Evolutionary conservation across 208 protist species (phyloP).

Genomic region (Leishmania tropica): DNA sequence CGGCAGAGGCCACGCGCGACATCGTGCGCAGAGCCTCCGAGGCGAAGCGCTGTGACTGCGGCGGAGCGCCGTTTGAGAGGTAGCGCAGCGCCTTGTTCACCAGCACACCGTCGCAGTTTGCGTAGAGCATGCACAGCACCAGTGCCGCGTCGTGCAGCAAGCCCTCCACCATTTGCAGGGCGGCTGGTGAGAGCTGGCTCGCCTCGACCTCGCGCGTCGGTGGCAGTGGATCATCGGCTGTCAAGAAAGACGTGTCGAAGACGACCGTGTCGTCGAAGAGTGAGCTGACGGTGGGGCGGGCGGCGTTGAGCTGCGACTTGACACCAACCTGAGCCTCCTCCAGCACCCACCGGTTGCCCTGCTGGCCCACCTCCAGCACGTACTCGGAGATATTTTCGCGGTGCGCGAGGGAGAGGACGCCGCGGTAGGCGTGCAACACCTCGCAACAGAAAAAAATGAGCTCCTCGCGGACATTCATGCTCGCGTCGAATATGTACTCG

Average conservation of each 20-base stretch:
- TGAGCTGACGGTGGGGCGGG: conserved; percentile 79
- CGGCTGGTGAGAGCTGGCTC: conserved; percentile 22
- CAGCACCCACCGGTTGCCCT: conserved; percentile 50
- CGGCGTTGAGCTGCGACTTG: conserved; percentile 73
- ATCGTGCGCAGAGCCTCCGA: conserved; percentile 81
- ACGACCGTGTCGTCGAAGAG: conserved; percentile 73
- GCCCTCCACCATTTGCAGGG: conserved; percentile 47
- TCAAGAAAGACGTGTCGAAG: conserved; percentile 61
- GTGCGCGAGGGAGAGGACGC: conserved; percentile 26
- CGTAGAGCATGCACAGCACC: conserved; percentile 73
- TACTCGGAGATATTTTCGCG: conserved; percentile 53
- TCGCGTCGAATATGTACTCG: conserved; percentile 80
- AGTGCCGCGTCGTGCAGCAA: conserved; percentile 84
- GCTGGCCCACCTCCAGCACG: conserved; percentile 47
- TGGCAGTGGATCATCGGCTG: conserved; percentile 52
- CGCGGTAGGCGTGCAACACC: conserved; percentile 74
- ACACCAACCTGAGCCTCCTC: conserved; percentile 79
- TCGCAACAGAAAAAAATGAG: conserved; percentile 83
- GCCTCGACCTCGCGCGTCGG: conserved; percentile 26
- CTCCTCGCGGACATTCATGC: conserved; percentile 87
- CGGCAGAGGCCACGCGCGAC: conserved; percentile 69
- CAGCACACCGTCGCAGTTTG: conserved; percentile 67
- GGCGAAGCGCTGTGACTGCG: conserved; percentile 75
- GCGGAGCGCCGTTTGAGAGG: conserved; percentile 40
- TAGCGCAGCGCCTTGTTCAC: conserved; percentile 58